Base-by-base conservation (phyloP, 345 rosid species). In the Boechera retrofracta region DNA sequence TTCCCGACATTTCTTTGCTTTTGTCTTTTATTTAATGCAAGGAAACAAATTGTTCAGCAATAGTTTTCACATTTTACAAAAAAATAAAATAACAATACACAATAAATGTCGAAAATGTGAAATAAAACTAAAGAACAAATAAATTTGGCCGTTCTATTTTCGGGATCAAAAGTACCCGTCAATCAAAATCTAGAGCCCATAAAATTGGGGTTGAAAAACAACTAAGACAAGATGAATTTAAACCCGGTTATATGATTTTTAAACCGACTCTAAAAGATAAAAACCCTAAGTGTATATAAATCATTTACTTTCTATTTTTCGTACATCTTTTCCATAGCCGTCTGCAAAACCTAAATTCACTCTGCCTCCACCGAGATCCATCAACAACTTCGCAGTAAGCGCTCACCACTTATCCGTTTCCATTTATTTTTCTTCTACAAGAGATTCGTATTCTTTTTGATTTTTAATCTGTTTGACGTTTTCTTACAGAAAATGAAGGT, bases 401-500 rank as follows among this genome's bases (percentile, higher is more conserved):
- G 12, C 1, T 36, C 64, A 5, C 0, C 29, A 31, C 16, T 42
- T 2, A 21, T 21, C 24, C 0, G 24, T 21, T 21, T 21, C 24
- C 24, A 21, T 21, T 21, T 21, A 0, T n/a, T 5, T 21, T 24
- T 47, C 58, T 35, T 62, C 16, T 54, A 10, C 41, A 12, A n/a
- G 3, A 13, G 3, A 4, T 2, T 67, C 15, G 6, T 6, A 51
- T 0, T 53, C 8, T 13, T 3, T 1, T 44, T 45, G 45, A 18
- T 36, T 39, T 1, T 5, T 52, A 13, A 12, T 52, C 62, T 68
- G 38, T 21, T 68, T 18, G 1, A 3, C 0, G 48, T 36, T 9
- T 31, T 1, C 28, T 7, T 16, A 1, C 63, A 72, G 77, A 66
- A 76, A 71, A 91, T 92, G 95, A 92, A 92, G 91, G 84, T 92